These are phyloP conservation scores for Botrytis paeoniae DNA, from an alignment of 2,329 filamentous ascomycete genomes.

Conservation along the genomic window DNA sequence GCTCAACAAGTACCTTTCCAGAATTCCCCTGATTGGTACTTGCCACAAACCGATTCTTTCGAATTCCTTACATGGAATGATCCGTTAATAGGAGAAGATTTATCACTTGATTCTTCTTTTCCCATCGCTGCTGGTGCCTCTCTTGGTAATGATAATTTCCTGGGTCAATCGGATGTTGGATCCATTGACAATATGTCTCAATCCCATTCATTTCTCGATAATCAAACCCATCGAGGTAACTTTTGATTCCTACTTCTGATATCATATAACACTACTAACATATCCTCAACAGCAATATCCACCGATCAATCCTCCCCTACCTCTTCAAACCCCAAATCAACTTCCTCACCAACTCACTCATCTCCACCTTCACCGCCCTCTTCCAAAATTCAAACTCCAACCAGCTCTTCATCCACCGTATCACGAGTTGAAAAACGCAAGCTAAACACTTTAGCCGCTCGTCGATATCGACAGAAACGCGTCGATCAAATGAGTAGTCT, in stretches of 20 bases:
- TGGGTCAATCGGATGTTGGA: conserved; percentile 16
- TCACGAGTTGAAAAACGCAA: conserved; percentile 51
- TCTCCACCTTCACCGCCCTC: conserved; percentile 11
- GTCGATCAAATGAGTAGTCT: conserved; percentile 63
- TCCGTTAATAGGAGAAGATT: neutral
- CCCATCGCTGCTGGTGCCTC: conserved; percentile 13
- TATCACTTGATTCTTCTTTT: conserved; percentile 9
- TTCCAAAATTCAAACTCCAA: neutral
- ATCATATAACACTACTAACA: neutral
- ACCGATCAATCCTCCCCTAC: conserved; percentile 1
- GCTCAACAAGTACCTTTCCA: neutral
- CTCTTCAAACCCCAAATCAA: neutral
- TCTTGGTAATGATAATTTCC: conserved; percentile 14
- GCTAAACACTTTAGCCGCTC: conserved; percentile 68
- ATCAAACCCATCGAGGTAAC: conserved; percentile 1
- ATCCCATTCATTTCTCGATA: conserved; percentile 16
- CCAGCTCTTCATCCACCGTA: conserved; percentile 14
- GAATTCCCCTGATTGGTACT: conserved; percentile 16
- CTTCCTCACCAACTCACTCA: conserved; percentile 10
- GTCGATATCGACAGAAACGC: conserved; percentile 68
- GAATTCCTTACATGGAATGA: conserved; percentile 12
- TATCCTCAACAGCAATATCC: neutral
- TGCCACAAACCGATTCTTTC: conserved; percentile 17
- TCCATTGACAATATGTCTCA: conserved; percentile 12
- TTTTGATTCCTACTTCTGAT: neutral